phyloP scores from a whole-genome alignment of 2,329 filamentous ascomycete genomes.

The Trichoderma brevicompactum region DNA sequence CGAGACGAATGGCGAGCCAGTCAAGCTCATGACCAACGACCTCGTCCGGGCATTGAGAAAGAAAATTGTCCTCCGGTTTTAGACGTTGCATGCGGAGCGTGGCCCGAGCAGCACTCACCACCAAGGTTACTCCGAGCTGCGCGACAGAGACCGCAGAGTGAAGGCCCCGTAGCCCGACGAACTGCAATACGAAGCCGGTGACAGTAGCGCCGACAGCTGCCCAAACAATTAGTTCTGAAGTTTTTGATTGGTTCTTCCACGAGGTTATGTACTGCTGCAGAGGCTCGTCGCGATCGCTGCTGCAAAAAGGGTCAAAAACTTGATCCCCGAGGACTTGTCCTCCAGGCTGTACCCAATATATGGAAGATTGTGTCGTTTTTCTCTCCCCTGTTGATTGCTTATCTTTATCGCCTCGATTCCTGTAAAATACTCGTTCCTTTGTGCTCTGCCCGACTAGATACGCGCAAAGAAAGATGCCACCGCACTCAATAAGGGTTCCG shows the following conservation, averaged over 20 bases:
- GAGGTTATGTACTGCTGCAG: background rate
- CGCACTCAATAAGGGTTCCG: background rate
- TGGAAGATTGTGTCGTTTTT: too few relatives aligned
- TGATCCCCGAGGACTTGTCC: background rate
- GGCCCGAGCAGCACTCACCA: background rate
- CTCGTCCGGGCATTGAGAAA: background rate
- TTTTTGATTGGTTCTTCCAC: background rate
- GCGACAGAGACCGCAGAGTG: background rate
- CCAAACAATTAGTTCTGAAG: too few relatives aligned
- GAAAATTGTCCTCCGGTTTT: background rate
- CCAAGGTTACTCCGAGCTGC: background rate
- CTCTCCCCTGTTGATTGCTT: background rate
- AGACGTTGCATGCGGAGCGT: background rate
- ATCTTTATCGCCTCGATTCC: rapidly evolving
- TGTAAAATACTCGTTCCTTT: background rate
- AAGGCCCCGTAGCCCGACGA: background rate
- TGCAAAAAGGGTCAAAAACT: background rate
- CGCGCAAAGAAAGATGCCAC: background rate
- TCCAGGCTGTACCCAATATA: background rate
- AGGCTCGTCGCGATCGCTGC: background rate
- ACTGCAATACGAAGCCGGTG: background rate
- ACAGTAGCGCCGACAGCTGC: too few relatives aligned
- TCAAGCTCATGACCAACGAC: background rate
- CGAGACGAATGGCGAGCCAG: background rate
- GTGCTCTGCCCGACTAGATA: background rate